Evolutionary conservation across 2,329 filamentous ascomycete species (phyloP), one percentile per base, ranked within the genome.

Genomic region (Calonectria naviculata): DNA sequence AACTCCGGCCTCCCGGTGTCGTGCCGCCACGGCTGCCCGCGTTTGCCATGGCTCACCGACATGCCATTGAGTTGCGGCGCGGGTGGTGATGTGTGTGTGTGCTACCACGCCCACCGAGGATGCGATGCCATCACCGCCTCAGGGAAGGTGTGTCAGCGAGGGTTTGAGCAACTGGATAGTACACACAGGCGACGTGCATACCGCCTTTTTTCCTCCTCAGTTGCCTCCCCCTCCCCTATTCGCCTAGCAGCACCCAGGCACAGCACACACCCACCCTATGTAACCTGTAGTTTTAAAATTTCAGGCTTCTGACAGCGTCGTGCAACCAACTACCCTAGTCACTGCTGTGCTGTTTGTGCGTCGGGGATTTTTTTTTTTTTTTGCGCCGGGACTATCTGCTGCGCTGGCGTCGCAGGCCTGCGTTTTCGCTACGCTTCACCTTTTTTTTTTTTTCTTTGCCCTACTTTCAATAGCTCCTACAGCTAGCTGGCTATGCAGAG

Each of bases 311-410:
- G 5, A 47, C 64, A 64, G 36, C 49, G 56, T 58, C 26, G 69
- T 66, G 62, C 46, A 68, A 60, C 61, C n/a, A n/a, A 66, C 60
- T 67, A 56, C 29, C 52, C 63, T 68, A 41, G 47, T 49, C 64
- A 46, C 46, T 52, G 66, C 70, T 72, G 54, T 13, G 72, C 54
- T 73, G 72, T 58, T 70, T 70, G 52, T 73, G 72, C 71, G 56
- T 68, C 66, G 62, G 69, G 31, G 44, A 60, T 52, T 71, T 65
- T 54, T 36, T 28, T 29, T 38, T 28, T 49, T 47, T 54, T 29
- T 29, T 52, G 19, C 52, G 52, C 52, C 52, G 21, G 8, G 49
- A n/a, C 44, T 34, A 62, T 60, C 46, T 68, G 66, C 61, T 69
- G 67, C 61, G 67, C 29, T 69, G 67, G 67, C 67, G 21, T 28